Percentiles rank a stretch among this genome's conserved stretches.
Conservation (phyloP, 345 rosid genomes). For the Salix caprea region DNA sequence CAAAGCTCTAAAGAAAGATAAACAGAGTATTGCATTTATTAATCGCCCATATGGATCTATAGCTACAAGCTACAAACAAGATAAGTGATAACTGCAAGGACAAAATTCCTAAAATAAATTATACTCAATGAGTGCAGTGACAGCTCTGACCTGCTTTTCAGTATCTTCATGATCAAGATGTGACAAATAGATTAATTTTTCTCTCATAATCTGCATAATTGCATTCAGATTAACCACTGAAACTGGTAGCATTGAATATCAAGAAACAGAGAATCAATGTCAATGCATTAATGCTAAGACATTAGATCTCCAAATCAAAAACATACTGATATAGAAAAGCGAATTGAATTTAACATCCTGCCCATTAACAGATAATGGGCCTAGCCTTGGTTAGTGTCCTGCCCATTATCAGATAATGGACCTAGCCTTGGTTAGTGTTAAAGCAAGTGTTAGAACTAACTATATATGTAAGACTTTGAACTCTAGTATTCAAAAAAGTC, state of each 20-base stretch:
- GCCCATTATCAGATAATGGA: background rate
- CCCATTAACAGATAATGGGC: background rate
- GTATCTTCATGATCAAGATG: constrained; percentile 99
- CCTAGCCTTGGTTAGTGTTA: background rate
- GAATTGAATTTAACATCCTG: background rate
- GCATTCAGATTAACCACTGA: constrained; percentile 10
- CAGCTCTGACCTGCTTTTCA: constrained; percentile 74
- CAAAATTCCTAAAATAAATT: background rate
- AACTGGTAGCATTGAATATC: background rate
- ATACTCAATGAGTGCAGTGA: background rate
- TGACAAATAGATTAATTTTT: constrained; percentile 84
- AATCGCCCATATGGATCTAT: background rate
- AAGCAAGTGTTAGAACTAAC: background rate
- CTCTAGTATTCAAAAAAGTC: background rate
- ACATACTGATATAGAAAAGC: background rate
- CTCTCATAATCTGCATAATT: constrained; percentile 86
- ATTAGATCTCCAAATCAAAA: constrained; percentile 1
- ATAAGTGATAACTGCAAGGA: background rate
- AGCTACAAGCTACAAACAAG: background rate
- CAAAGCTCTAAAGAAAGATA: background rate
- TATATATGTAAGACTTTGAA: background rate
- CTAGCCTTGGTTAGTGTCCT: background rate
- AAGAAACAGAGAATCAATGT: background rate
- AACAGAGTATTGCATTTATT: background rate
- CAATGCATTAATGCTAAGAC: background rate